Conservation (phyloP, 2,329 filamentous ascomycete species). For the Ophiostoma novo-ulmi region DNA sequence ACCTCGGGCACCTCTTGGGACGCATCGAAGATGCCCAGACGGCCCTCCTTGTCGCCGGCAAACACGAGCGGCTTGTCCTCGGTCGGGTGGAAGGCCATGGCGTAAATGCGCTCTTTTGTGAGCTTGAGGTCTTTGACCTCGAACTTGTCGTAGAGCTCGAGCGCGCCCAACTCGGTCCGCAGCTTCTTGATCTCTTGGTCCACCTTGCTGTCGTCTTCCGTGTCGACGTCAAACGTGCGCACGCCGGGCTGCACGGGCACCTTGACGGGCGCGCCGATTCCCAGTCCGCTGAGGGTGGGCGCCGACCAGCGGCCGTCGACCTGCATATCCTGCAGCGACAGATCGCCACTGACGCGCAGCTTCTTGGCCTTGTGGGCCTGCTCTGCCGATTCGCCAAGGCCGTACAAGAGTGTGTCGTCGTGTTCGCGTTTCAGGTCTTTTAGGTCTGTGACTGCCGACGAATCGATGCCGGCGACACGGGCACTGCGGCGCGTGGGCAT, state of each 20-base stretch:
- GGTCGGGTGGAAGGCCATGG: slow-evolving; percentile 82
- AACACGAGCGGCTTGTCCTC: slow-evolving; percentile 83
- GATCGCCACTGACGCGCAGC: slow-evolving; percentile 47
- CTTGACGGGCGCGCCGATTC: not conserved
- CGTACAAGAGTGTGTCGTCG: slow-evolving; percentile 40
- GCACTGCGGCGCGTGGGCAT: slow-evolving; percentile 55
- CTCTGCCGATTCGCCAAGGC: slow-evolving; percentile 28
- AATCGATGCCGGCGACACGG: slow-evolving; percentile 50
- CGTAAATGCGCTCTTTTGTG: slow-evolving; percentile 80
- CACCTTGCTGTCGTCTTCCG: slow-evolving; percentile 66
- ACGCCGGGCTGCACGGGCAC: slow-evolving; percentile 59
- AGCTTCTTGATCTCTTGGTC: slow-evolving; percentile 70
- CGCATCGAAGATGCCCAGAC: slow-evolving; percentile 84
- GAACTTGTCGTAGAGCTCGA: slow-evolving; percentile 80
- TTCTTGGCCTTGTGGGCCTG: slow-evolving; percentile 54
- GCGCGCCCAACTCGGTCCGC: slow-evolving; percentile 67
- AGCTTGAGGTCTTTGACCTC: slow-evolving; percentile 89
- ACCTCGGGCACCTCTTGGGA: slow-evolving; percentile 57
- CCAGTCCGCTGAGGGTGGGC: slow-evolving; percentile 30
- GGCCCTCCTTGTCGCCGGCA: slow-evolving; percentile 89
- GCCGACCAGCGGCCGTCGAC: slow-evolving; percentile 74
- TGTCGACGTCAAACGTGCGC: slow-evolving; percentile 73
- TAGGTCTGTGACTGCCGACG: slow-evolving; percentile 34
- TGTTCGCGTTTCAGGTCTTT: slow-evolving; percentile 46
- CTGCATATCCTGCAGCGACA: slow-evolving; percentile 70